Conservation (phyloP, 768 basidiomycete species). For the Rhodotorula diobovata region DNA sequence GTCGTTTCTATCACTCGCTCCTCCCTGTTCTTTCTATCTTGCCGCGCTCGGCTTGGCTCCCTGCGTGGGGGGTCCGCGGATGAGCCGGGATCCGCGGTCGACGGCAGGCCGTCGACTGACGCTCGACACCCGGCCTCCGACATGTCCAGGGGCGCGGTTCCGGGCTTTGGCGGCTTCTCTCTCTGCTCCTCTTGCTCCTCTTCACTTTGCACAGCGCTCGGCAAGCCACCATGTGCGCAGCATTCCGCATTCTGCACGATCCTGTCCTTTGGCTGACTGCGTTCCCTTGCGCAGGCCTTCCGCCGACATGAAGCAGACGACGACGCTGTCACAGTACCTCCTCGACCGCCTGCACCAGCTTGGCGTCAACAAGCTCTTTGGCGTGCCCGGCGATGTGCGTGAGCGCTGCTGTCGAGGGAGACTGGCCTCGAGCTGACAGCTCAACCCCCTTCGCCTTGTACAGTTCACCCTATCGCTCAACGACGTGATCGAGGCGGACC, state of each 20-base stretch:
- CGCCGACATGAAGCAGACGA: conserved; percentile 24
- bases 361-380: conserved; percentile 25
- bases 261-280: neutral
- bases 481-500: conserved; percentile 35
- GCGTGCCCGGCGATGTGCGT: conserved; percentile 33
- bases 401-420: neutral
- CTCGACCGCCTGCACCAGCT: conserved; percentile 38
- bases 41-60: neutral
- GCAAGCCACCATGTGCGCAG: neutral
- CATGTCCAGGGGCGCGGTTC: too few relatives aligned
- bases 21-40: neutral
- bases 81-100: too few relatives aligned
- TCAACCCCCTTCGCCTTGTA: neutral
- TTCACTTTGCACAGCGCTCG: too few relatives aligned
- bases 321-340: conserved; percentile 46
- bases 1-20: neutral
- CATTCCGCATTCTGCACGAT: too few relatives aligned
- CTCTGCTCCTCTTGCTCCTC: too few relatives aligned
- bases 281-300: neutral
- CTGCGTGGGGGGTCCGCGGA: too few relatives aligned
- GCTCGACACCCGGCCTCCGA: too few relatives aligned
- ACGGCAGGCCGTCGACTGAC: too few relatives aligned
- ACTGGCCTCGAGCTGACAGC: neutral
- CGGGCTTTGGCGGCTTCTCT: too few relatives aligned
- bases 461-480: conserved; percentile 41